These are phyloP conservation scores for Mortierella sp. DNA, from an alignment of 371 early-diverging fungal species.

Conservation along the genomic window DNA sequence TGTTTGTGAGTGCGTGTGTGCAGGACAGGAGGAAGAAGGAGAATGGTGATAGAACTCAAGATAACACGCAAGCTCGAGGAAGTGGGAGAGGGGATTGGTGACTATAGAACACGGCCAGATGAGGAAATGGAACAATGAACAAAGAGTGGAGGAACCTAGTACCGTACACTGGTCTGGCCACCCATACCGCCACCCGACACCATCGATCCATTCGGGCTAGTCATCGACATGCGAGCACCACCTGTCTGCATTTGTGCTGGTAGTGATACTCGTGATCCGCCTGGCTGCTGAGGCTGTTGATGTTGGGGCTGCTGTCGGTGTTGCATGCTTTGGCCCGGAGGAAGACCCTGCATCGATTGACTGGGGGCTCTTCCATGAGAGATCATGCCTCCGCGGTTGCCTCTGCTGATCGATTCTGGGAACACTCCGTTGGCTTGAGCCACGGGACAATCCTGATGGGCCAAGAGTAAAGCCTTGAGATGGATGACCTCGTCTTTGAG, in stretches of 20 bases:
- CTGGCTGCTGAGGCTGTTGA: constrained; percentile 21
- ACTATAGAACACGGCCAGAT: too few species aligned
- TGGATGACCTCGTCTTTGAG: constrained; percentile 80
- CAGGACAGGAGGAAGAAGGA: too few species aligned
- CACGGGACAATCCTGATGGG: constrained; percentile 82
- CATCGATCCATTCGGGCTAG: constrained; percentile 9
- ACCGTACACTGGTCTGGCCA: constrained; percentile 27
- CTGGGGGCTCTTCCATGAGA: constrained; percentile 15
- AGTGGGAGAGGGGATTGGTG: too few species aligned
- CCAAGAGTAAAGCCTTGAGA: constrained; percentile 77
- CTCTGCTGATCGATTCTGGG: constrained; percentile 27
- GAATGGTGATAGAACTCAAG: too few species aligned
- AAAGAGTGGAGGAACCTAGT: constrained; percentile 5
- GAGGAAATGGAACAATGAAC: not conserved
- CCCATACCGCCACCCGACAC: constrained; percentile 8
- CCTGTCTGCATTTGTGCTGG: constrained; percentile 31
- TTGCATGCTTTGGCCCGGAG: too few species aligned
- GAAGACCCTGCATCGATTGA: constrained; percentile 20
- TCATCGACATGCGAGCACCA: constrained; percentile 22
- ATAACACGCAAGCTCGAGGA: too few species aligned
- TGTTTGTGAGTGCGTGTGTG: too few species aligned
- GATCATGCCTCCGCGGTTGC: constrained; percentile 22
- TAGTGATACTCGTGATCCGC: constrained; percentile 18
- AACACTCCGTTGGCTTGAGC: constrained; percentile 74
- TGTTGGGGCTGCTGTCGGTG: too few species aligned